Base-by-base conservation (phyloP, 768 basidiomycete species). In the Phlebiopsis flavidoalba region DNA sequence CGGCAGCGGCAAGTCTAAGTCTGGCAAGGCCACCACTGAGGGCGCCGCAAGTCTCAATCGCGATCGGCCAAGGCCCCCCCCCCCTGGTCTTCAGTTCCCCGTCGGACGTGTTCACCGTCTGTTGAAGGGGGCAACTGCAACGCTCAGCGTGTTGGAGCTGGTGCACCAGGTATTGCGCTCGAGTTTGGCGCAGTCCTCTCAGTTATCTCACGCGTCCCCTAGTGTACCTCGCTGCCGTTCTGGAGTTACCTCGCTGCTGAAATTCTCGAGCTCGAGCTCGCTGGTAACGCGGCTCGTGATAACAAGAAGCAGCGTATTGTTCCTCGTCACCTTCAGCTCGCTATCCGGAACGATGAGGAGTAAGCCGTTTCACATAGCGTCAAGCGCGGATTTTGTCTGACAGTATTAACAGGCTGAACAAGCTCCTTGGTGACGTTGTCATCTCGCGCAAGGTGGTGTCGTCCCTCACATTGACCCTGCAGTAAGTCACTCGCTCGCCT, bases 291-390 rank as follows among this genome's bases (percentile, higher is more conserved):
- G 37, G 91, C 91, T 47, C 88, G 91, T 60, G 91, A 90, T 76
- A 93, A 93, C 81, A 93, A 92, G 82, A 92, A 95, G 79, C 89
- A 93, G 65, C 93, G 95, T 84, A 95, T 96, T 70, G 91, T 95
- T 26, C 95, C 94, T 50, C 89, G 95, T 74, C 95, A 97, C 76
- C 78, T 96, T 52, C 94, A 97, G 74, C 85, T 96, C 64, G 94
- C 94, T 64, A 94, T 97, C 76, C 86, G 95, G 55, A 93, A 95
- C 73, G 93, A 95, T 64, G 93, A 95, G 75, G 93, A 92, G 87
- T 88, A 66, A 61, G 83, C 75, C 8, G 14, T 7, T 31, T 21
- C 12, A 53, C 3, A 0, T 55, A 15, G 10, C 33, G 37, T 50
- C 8, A 40, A 26, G 12, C 40, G 11, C 49, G 22, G 40, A 17